phyloP scores from a whole-genome alignment of 768 basidiomycete genomes.

The Leccinum variicolor region DNA sequence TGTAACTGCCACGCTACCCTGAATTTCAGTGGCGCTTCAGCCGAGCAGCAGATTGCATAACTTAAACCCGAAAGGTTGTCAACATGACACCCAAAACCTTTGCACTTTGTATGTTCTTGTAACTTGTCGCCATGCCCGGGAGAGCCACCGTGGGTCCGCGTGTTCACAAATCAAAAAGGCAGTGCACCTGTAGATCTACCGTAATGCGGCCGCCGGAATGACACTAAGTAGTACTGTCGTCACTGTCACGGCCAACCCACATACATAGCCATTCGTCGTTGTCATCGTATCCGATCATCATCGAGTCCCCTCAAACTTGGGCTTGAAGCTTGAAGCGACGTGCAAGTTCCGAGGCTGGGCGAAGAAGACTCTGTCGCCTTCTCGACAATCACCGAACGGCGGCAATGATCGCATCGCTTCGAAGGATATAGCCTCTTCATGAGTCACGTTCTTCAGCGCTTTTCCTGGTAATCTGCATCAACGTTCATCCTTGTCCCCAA shows the following conservation, averaged over 20 bases:
- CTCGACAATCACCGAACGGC: constrained; percentile 13
- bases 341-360: background rate
- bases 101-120: background rate
- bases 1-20: constrained; percentile 17
- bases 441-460: background rate
- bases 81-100: background rate
- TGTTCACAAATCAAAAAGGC: constrained; percentile 15
- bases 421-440: constrained; percentile 9
- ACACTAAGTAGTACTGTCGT: background rate
- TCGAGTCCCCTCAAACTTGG: background rate
- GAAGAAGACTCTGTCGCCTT: constrained; percentile 8
- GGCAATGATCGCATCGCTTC: background rate
- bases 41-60: constrained; percentile 4
- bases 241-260: background rate
- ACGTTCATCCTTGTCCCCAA: background rate
- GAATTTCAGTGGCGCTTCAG: constrained; percentile 6
- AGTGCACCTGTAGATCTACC: constrained; percentile 19
- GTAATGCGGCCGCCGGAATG: background rate
- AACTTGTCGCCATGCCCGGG: background rate
- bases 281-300: no score
- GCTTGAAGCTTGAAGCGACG: background rate
- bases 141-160: constrained; percentile 5
- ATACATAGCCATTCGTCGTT: background rate
- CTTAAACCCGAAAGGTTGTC: background rate
- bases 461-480: background rate